Evolutionary conservation across 306 rosid genomes (phyloP), one percentile per base, ranked within the genome.

Genomic region (Canavalia gladiata): DNA sequence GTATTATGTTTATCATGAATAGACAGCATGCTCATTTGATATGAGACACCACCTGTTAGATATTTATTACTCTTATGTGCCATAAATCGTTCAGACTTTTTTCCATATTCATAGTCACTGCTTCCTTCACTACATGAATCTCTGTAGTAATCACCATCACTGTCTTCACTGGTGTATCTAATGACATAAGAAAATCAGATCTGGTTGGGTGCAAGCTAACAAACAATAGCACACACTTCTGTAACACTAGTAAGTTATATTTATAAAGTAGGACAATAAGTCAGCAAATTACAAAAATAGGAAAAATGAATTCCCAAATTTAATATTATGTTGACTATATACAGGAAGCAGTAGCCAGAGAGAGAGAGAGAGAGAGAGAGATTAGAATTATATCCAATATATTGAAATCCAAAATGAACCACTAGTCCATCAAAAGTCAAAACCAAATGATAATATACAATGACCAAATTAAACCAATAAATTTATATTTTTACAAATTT

Each of bases 91-190:
- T 85, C 82, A 25, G 28, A 49, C 33, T 28, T 37, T 49, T 86
- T 92, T 74, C 77, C 88, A 66, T 58, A 57, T 82, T 92, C 95
- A 66, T 72, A 86, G 65, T 89, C 94, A 75, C 85, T 87, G 86
- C 92, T 92, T 46, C 88, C 92, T 50, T 88, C 92, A 12, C 33
- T 49, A 18, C 51, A 51, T 31, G 11, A 47, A 5, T 31, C 97
- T 82, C 85, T 79, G 72, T 68, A 88, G 73, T 60, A 87, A 80
- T 92, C 97, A 60, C 62, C 58, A 35, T 92, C 97, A 72, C 88
- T 87, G 72, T 91, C 97, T 83, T 90, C 92, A 58, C 87, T 60
- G 25, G 41, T 68, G 81, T 65, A 89, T 90, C 97, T 91, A 87
- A 55, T 76, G 70, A 55, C 64, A 83, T 6, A 30, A 76, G 55